A percentile compares a stretch with the other conserved stretches of the same genome.
Evolutionary conservation across 495 filamentous ascomycete genomes (phyloP).

Genomic region (Neurospora pannonica): DNA sequence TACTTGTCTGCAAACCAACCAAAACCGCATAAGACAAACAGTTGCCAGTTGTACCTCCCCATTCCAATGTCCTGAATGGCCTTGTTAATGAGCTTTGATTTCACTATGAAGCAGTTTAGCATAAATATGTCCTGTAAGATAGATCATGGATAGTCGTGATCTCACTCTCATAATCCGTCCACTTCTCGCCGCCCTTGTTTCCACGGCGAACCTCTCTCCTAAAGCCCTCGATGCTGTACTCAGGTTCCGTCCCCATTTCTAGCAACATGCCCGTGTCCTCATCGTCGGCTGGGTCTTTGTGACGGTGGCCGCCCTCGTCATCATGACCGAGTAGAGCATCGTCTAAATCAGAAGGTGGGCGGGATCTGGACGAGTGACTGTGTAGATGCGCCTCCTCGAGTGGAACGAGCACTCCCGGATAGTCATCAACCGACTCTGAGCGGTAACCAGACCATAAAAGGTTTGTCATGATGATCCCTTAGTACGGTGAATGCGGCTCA

Average conservation of each 20-base stretch:
- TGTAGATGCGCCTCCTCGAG: slow-evolving; percentile 40
- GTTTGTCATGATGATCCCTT: background rate
- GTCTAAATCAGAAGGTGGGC: slow-evolving; percentile 24
- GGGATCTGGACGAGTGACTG: slow-evolving; percentile 31
- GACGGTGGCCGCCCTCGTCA: slow-evolving; percentile 11
- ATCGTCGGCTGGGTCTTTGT: slow-evolving; percentile 24
- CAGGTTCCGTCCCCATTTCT: slow-evolving; percentile 27
- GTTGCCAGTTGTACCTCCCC: slow-evolving; percentile 77
- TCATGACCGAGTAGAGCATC: slow-evolving; percentile 14
- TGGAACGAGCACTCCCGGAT: slow-evolving; percentile 35
- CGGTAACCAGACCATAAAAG: slow-evolving; percentile 12
- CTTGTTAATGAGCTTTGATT: slow-evolving; percentile 56
- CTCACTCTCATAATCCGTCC: slow-evolving; percentile 43
- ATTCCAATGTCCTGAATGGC: slow-evolving; percentile 81
- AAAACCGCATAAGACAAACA: slow-evolving; percentile 76
- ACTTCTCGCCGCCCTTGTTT: slow-evolving; percentile 24
- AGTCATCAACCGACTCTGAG: slow-evolving; percentile 32
- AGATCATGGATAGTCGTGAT: background rate
- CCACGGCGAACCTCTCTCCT: slow-evolving; percentile 35
- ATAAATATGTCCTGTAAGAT: background rate
- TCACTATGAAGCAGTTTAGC: slow-evolving; percentile 32
- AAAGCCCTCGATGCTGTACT: slow-evolving; percentile 44
- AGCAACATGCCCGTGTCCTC: slow-evolving; percentile 29
- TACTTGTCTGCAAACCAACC: slow-evolving; percentile 59
- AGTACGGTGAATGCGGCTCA: background rate